Evolutionary conservation across 495 filamentous ascomycete genomes (phyloP), one percentile per base, ranked within the genome.

Genomic region (Penicillium angulare): DNA sequence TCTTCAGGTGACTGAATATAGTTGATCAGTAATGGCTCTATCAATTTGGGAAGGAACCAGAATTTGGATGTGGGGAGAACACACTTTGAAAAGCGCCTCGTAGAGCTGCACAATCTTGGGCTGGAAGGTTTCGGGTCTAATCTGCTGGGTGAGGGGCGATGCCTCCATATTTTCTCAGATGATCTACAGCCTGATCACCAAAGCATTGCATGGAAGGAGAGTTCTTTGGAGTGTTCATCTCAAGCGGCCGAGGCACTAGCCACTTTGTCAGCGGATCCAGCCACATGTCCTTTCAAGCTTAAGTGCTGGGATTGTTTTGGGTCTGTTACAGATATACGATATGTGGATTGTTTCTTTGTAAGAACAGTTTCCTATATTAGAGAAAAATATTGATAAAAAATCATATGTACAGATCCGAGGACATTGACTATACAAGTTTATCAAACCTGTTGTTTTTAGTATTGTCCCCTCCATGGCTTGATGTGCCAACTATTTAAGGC

Each of bases 41-140:
- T 41, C 38, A 41, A 24, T 23, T 41, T 23, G 38, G 38, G 12
- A n/a, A n/a, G n/a, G 38, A 41, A 7, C 10, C 38, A 33, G 23
- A 16, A 24, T 12, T 16, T 15, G 34, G 41, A 46, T 21, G 18
- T 22, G 53, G 46, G 31, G 21, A 42, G 36, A 34, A 47, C 72
- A 52, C 77, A 95, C 91, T 78, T 84, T 85, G 71, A 98, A 92
- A 42, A 98, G 76, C 44, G 79, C 77, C 67, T 92, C 85, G 67
- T 98, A 98, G 29, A 97, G 82, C 57, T 85, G 79, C 31, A 93
- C 88, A 49, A 98, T 86, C 74, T 97, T 97, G 22, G 87, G 95
- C 69, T 93, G 84, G 66, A 98, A 97, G 35, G 82, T 79, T 63
- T 91, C 90, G 50, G 93, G 95, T 63, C 93, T 83, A 70, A 80